Base-by-base conservation (phyloP, 2,329 filamentous ascomycete genomes). In the Amauroascus verrucosus region DNA sequence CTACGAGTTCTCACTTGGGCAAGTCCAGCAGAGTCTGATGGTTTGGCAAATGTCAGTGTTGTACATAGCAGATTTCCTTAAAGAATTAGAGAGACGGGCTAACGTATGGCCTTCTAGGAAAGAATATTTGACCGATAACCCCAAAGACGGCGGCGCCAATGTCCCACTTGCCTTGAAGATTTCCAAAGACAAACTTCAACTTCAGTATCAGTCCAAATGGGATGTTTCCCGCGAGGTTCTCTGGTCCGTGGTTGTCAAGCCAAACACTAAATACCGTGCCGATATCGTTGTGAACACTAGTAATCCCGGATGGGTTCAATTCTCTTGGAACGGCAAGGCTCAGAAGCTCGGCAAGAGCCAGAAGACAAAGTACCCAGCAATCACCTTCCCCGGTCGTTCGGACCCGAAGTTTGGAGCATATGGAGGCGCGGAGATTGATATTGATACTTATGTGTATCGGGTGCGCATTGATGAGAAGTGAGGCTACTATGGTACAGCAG, bases 351-450 rank as follows among this genome's bases (percentile, higher is more conserved):
- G 54, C n/a, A 43, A 43, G 38, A 48, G 40, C 8, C n/a, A 49
- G 26, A 43, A 51, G 38, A 48, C 41, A n/a, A 43, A 43, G 44
- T 54, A 51, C 28, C 18, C 44, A 4, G 54, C 54, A n/a, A 56
- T 52, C 16, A 56, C 54, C 13, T 56, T 56, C 18, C 54, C 54
- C 22, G 54, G 54, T 7, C 51, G 51, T 11, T 24, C 54, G 32
- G 54, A 56, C 44, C 54, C 54, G 14, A 56, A 56, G 40, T 56
- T 56, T 28, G 54, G 54, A 6, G 54, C 54, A 13, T 56, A 56
- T n/a, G 24, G 50, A 22, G 54, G 51, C 2, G 46, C 48, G 3
- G 33, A 51, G 37, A 33, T 56, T 11, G 48, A 56, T 35, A 43
- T 56, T 22, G 54, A 56, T 33, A 43, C 41, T 13, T 56, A 51